Conservation (phyloP, 2,329 filamentous ascomycete genomes). For the Sporothrix brasiliensis region DNA sequence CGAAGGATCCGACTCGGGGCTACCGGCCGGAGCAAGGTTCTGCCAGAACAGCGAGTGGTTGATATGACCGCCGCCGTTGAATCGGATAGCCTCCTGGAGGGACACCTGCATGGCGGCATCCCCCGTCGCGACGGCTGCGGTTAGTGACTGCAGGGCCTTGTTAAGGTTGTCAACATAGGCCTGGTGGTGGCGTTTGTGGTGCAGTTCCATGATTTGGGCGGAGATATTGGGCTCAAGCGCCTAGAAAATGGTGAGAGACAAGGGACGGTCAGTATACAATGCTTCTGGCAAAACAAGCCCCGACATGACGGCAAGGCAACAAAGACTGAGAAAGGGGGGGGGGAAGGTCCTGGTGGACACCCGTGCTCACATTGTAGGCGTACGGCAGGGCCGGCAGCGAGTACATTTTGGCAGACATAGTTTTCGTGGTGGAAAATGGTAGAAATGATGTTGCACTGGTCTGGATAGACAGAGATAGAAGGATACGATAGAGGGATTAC, state of each 20-base stretch:
- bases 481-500: background rate
- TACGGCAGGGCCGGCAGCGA: conserved; percentile 42
- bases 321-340: background rate
- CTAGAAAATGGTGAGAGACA: conserved; percentile 31
- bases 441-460: background rate
- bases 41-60: conserved; percentile 72
- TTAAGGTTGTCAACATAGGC: conserved; percentile 92
- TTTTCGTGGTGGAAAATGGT: background rate
- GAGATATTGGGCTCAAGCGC: conserved; percentile 70
- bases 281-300: background rate
- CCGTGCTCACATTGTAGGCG: conserved; percentile 41
- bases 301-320: background rate
- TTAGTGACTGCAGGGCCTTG: conserved; percentile 71
- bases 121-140: conserved; percentile 56
- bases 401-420: conserved; percentile 37
- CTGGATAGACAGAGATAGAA: background rate
- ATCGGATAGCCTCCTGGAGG: conserved; percentile 66
- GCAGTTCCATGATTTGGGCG: conserved; percentile 93
- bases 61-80: conserved; percentile 68
- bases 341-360: conserved; percentile 47
- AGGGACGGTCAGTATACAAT: background rate
- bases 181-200: conserved; percentile 93
- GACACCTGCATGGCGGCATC: conserved; percentile 63
- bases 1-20: conserved; percentile 55
- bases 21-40: conserved; percentile 66